Evolutionary conservation across 768 basidiomycete species (phyloP).

Genomic region (Pisolithus orientalis): DNA sequence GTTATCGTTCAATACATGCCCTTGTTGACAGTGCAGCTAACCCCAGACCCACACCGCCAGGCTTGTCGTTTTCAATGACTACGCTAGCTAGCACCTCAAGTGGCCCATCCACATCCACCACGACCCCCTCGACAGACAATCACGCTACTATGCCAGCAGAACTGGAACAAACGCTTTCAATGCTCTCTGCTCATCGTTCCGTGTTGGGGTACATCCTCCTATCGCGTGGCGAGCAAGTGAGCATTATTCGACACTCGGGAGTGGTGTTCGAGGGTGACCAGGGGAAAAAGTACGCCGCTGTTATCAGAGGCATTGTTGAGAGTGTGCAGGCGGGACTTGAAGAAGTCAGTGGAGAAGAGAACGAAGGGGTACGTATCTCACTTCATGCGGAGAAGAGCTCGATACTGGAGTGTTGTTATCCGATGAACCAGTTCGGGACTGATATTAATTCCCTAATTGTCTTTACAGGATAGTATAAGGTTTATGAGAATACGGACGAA

Average conservation of each 20-base stretch:
- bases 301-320: slow-evolving; percentile 70
- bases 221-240: slow-evolving; percentile 62
- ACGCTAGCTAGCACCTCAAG: slow-evolving; percentile 4
- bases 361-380: slow-evolving; percentile 44
- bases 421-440: background rate
- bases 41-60: slow-evolving; percentile 13
- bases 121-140: slow-evolving; percentile 12
- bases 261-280: slow-evolving; percentile 84
- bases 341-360: slow-evolving; percentile 62
- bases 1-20: background rate
- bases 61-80: slow-evolving; percentile 8
- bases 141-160: slow-evolving; percentile 54
- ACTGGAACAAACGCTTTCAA: slow-evolving; percentile 70
- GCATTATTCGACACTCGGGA: slow-evolving; percentile 80
- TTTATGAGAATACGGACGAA: slow-evolving; percentile 90
- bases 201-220: slow-evolving; percentile 86
- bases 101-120: slow-evolving; percentile 1
- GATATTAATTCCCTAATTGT: slow-evolving; percentile 1
- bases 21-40: background rate
- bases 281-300: slow-evolving; percentile 67
- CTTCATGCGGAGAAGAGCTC: background rate
- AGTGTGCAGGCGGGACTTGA: slow-evolving; percentile 73
- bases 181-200: slow-evolving; percentile 75
- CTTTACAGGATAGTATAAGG: slow-evolving; percentile 68
- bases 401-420: background rate